Percentiles rank a stretch among this genome's conserved stretches.
phyloP scores from a whole-genome alignment of 805 yeast species.

The Saccharomyces eubayanus region DNA sequence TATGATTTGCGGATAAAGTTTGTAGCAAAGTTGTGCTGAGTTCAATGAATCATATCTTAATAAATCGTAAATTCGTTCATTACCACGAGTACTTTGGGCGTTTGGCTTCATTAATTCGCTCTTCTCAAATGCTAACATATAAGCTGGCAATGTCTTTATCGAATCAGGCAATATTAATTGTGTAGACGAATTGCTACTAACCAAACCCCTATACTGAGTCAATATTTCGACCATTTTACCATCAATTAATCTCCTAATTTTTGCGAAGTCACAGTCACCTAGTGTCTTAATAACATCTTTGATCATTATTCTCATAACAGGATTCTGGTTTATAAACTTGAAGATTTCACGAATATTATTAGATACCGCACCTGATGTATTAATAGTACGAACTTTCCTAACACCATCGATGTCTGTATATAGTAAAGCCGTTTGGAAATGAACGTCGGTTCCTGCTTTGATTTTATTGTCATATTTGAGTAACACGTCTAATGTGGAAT shows the following conservation, averaged over 20 bases:
- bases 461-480: conserved; percentile 66
- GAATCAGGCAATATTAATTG: conserved; percentile 79
- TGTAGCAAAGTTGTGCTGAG: conserved; percentile 46
- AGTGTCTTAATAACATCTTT: conserved; percentile 39
- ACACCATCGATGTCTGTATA: conserved; percentile 73
- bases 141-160: conserved; percentile 60
- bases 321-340: conserved; percentile 72
- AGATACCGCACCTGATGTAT: conserved; percentile 73
- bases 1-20: conserved; percentile 72
- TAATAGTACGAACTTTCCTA: conserved; percentile 80
- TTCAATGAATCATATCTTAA: conserved; percentile 42
- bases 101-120: conserved; percentile 45
- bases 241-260: conserved; percentile 45
- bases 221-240: conserved; percentile 47
- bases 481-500: conserved; percentile 61
- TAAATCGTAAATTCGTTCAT: conserved; percentile 48
- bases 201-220: conserved; percentile 47
- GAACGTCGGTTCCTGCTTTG: conserved; percentile 64
- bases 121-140: conserved; percentile 62
- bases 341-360: conserved; percentile 66
- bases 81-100: conserved; percentile 40
- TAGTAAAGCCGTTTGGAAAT: conserved; percentile 83
- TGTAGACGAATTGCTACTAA: conserved; percentile 40
- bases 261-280: conserved; percentile 38
- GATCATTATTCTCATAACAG: conserved; percentile 44